phyloP scores from a whole-genome alignment of 495 filamentous ascomycete genomes.

The Lepidopterella palustris region DNA sequence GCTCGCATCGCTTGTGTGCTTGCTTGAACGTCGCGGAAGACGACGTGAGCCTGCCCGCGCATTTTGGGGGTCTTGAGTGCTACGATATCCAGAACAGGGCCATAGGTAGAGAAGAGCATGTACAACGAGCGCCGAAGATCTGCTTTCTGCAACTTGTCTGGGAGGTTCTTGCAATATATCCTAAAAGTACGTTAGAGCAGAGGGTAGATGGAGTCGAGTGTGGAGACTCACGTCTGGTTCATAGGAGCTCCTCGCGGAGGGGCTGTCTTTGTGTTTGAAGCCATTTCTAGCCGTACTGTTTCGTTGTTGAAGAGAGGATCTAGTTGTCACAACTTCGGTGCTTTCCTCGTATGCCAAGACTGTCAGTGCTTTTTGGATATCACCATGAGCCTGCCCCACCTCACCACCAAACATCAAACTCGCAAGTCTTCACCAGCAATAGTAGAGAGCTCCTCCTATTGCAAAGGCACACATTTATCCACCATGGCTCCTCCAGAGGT shows the following conservation, averaged over 20 bases:
- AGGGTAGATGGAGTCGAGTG: conserved; percentile 14
- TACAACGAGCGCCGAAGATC: conserved; percentile 81
- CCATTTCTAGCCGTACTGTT: background rate
- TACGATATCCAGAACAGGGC: conserved; percentile 88
- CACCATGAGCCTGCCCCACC: background rate
- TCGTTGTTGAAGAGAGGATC: background rate
- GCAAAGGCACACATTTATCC: conserved; percentile 21
- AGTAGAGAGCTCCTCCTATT: conserved; percentile 99
- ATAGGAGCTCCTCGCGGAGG: conserved; percentile 35
- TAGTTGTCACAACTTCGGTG: no score
- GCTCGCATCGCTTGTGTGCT: conserved; percentile 87
- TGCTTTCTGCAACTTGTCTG: conserved; percentile 75
- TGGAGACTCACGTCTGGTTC: conserved; percentile 63
- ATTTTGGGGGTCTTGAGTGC: conserved; percentile 81
- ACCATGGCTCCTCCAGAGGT: conserved; percentile 81
- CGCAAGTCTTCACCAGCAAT: conserved; percentile 45
- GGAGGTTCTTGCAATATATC: conserved; percentile 81
- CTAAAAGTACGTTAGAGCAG: conserved; percentile 37
- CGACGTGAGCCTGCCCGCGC: conserved; percentile 91
- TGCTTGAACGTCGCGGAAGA: conserved; percentile 77
- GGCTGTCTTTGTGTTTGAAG: background rate
- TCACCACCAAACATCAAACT: conserved; percentile 4
- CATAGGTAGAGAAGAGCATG: conserved; percentile 89
- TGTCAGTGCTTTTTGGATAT: background rate
- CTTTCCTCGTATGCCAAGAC: background rate